Evolutionary conservation across 1,284 basidiomycete genomes (phyloP).

Genomic region (Trichosporon faecale): DNA sequence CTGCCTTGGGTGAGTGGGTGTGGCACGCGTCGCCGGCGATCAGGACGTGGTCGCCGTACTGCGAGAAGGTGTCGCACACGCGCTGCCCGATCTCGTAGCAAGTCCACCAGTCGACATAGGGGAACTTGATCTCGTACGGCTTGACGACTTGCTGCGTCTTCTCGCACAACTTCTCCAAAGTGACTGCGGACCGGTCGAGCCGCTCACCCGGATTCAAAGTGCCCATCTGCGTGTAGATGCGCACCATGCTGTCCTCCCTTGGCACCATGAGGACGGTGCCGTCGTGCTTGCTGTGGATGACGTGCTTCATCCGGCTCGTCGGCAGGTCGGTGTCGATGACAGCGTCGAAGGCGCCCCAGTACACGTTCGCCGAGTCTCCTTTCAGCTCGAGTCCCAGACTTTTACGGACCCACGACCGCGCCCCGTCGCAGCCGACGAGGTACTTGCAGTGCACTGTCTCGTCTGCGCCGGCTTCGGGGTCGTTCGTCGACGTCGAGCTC

Average conservation of each 20-base stretch:
- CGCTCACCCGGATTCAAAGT: slow-evolving; percentile 25
- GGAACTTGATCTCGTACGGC: slow-evolving; percentile 63
- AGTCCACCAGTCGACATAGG: slow-evolving; percentile 44
- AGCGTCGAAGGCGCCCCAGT: slow-evolving; percentile 46
- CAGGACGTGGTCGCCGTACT: slow-evolving; percentile 35
- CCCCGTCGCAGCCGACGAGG: slow-evolving; percentile 35
- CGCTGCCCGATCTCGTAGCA: slow-evolving; percentile 49
- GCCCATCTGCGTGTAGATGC: slow-evolving; percentile 34
- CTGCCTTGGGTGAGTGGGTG: slow-evolving; percentile 42
- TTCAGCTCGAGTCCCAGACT: slow-evolving; percentile 40
- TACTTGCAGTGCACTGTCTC: slow-evolving; percentile 33
- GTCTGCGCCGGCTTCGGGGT: slow-evolving; percentile 44
- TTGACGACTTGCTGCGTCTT: slow-evolving; percentile 63
- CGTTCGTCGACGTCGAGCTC: slow-evolving; percentile 36
- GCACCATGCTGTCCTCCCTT: slow-evolving; percentile 38
- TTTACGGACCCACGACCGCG: slow-evolving; percentile 30
- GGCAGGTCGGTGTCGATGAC: slow-evolving; percentile 29
- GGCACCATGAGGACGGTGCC: slow-evolving; percentile 45
- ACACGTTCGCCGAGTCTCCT: slow-evolving; percentile 46
- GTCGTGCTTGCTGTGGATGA: slow-evolving; percentile 34
- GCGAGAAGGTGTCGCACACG: slow-evolving; percentile 50
- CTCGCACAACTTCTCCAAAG: slow-evolving; percentile 60
- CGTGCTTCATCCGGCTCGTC: slow-evolving; percentile 39
- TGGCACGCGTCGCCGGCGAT: slow-evolving; percentile 46
- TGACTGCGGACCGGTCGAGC: slow-evolving; percentile 42